Base-by-base conservation (phyloP, 768 basidiomycete species). In the Nidularia pulvinata region DNA sequence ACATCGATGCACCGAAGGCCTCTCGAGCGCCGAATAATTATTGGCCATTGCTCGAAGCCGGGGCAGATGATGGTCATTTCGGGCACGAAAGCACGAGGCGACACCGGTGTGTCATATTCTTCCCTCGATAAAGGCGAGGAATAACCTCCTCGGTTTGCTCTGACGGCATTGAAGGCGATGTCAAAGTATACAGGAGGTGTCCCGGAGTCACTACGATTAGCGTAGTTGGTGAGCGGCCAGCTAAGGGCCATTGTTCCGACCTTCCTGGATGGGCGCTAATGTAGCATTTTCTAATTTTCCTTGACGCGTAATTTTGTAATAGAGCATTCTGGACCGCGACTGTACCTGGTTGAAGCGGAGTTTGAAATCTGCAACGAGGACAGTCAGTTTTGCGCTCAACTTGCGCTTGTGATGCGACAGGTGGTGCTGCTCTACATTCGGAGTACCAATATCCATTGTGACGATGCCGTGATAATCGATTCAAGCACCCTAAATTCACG, bases 1-100 rank as follows among this genome's bases (percentile, higher is more conserved):
- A 89, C 75, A 49, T 88, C 85, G 25, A 79, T 72, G 59, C 83
- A 80, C 10, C 77, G 68, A 52, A 87, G 70, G 19, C 19, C 19
- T 42, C 64, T 64, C 22, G 67, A 48, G 36, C 76, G 72, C 47
- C 73, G 70, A 52, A 83, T 73, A 50, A 74, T 57, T 37, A 84
- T 67, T 5, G 71, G 68, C 65, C 76, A 77, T 42, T 56, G 51
- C 35, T 72, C 60, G 58, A 72, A 71, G 37, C 61, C 63, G n/a
- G 55, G 65, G 55, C 80, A 79, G 16, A 66, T 56, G 61, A 86
- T 79, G 54, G 69, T 64, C 74, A 85, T 84, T 53, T 82, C 76
- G 3, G 71, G 75, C 51, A 83, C 53, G 35, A 60, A 60, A 25
- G 68, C 73, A 35, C 79, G 73, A 7, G 66, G 72, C 0, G 74